Percentiles rank a stretch among this genome's conserved stretches.
These are phyloP conservation scores for Aspergillus latus DNA, from an alignment of 2,329 filamentous ascomycete species.

Conservation along the genomic window DNA sequence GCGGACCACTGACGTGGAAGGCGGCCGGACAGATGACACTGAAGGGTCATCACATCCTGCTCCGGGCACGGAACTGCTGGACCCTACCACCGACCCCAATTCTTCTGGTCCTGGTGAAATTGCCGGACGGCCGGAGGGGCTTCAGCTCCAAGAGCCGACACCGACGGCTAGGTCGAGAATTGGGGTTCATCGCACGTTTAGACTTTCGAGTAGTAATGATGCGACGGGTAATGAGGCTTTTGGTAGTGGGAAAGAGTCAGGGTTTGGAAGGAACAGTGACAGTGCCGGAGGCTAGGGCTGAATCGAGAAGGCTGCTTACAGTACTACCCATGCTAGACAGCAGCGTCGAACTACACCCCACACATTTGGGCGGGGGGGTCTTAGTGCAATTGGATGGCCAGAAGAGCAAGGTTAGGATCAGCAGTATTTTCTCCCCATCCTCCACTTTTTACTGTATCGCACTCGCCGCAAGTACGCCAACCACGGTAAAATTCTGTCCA, in stretches of 20 bases:
- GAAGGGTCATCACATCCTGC: background rate
- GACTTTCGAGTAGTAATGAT: background rate
- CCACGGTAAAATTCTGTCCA: no score
- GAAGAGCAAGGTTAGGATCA: no score
- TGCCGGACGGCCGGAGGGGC: background rate
- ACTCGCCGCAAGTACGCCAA: no score
- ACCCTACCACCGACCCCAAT: background rate
- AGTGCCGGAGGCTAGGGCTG: no score
- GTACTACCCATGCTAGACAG: no score
- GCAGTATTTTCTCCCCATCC: no score
- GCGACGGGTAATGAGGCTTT: background rate
- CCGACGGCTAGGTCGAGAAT: background rate
- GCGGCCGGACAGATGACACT: background rate
- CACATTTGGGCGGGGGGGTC: no score
- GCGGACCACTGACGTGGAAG: background rate
- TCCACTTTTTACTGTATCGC: no score
- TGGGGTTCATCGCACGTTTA: slow-evolving; percentile 7
- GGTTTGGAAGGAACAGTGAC: background rate
- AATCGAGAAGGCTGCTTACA: no score
- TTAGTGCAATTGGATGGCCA: no score
- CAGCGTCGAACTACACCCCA: no score
- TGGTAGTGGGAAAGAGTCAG: background rate
- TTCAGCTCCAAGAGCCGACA: background rate
- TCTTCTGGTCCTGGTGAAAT: background rate
- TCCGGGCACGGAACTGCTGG: background rate